Conservation (phyloP, 2,329 filamentous ascomycete genomes). For the Dryadomyces quercivorus region DNA sequence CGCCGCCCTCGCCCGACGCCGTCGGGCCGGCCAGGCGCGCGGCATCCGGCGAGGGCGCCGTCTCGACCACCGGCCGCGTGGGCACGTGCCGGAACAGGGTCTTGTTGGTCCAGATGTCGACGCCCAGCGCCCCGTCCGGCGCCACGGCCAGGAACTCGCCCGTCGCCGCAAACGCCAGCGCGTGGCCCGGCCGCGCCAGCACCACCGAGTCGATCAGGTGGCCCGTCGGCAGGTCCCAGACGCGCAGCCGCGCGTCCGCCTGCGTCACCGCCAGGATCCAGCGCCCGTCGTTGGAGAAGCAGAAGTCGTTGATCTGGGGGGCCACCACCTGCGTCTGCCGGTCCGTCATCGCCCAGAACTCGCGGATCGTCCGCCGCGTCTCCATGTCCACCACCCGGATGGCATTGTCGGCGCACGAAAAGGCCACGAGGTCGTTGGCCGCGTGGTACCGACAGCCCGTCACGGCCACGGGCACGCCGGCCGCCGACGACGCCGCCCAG, state of each 20-base stretch:
- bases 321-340: background rate
- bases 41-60: too few species aligned
- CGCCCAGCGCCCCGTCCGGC: slow-evolving; percentile 67
- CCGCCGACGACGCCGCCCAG: slow-evolving; percentile 40
- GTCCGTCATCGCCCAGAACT: slow-evolving; percentile 57
- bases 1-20: slow-evolving; percentile 69
- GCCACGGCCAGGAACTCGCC: slow-evolving; percentile 93
- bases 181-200: slow-evolving; percentile 65
- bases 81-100: slow-evolving; percentile 81
- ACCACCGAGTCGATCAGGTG: slow-evolving; percentile 90
- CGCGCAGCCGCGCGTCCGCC: slow-evolving; percentile 66
- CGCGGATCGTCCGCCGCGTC: slow-evolving; percentile 81
- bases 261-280: slow-evolving; percentile 87
- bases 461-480: slow-evolving; percentile 53
- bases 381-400: slow-evolving; percentile 84
- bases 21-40: slow-evolving; percentile 54
- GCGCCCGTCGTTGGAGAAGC: slow-evolving; percentile 83
- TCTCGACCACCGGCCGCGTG: slow-evolving; percentile 71
- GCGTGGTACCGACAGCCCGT: slow-evolving; percentile 70
- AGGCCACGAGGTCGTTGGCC: slow-evolving; percentile 72
- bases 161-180: slow-evolving; percentile 75
- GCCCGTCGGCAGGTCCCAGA: slow-evolving; percentile 93
- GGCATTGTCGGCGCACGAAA: slow-evolving; percentile 79
- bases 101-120: slow-evolving; percentile 95
- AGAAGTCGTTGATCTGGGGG: slow-evolving; percentile 57